These are phyloP conservation scores for Chaetoceros tenuissimus DNA, from an alignment of 108 stramenopile species.

Conservation along the genomic window DNA sequence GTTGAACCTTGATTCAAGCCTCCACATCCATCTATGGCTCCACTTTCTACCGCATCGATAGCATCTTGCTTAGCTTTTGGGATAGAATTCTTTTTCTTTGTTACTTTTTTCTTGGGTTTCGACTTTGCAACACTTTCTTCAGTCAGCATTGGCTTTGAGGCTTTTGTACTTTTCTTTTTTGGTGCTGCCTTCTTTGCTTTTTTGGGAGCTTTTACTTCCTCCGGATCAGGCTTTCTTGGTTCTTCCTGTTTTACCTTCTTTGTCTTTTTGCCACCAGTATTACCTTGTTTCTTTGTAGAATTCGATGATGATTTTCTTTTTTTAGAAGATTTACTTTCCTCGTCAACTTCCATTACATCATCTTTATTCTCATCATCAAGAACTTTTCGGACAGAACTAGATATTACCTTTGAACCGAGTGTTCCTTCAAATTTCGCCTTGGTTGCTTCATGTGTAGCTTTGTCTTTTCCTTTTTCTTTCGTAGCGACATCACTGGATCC, in stretches of 20 bases:
- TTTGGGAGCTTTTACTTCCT: not conserved
- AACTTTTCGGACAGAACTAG: too few species aligned
- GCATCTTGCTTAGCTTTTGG: not conserved
- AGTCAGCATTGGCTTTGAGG: not conserved
- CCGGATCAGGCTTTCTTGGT: slow-evolving; percentile 4
- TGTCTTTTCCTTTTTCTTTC: too few species aligned
- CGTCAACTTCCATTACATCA: too few species aligned
- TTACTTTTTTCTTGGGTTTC: not conserved
- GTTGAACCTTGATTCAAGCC: slow-evolving; percentile 26
- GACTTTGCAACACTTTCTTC: not conserved
- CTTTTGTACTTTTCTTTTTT: not conserved
- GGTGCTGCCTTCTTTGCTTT: slow-evolving; percentile 6
- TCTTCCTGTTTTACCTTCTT: slow-evolving; percentile 1
- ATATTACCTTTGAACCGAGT: too few species aligned
- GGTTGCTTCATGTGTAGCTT: too few species aligned
- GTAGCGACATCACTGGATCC: too few species aligned
- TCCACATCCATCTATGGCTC: slow-evolving; percentile 36
- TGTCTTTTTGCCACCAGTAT: slow-evolving; percentile 2
- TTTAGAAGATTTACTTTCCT: too few species aligned
- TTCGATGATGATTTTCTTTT: too few species aligned
- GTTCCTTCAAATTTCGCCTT: too few species aligned
- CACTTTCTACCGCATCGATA: slow-evolving; percentile 20
- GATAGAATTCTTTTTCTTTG: not conserved
- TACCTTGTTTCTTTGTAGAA: too few species aligned
- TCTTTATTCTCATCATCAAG: too few species aligned